Percentiles rank a stretch among this genome's conserved stretches.
Evolutionary conservation across 306 rosid species (phyloP).

Genomic region (Cucurbita argyrosperma): DNA sequence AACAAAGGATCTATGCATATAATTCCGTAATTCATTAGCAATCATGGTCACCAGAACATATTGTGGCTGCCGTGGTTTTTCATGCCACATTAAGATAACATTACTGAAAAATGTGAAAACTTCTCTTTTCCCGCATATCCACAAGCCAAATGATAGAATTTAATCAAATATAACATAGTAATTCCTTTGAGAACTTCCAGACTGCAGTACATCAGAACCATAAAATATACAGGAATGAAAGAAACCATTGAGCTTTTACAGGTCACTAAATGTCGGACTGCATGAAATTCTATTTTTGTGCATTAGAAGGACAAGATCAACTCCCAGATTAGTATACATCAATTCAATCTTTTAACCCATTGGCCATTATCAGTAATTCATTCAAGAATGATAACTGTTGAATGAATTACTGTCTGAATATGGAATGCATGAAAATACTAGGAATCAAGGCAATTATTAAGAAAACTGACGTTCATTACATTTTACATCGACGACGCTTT

Average conservation of each 20-base stretch:
- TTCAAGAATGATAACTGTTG: neutral
- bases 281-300: neutral
- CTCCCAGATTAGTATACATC: neutral
- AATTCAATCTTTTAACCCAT: neutral
- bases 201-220: neutral
- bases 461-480: slow-evolving; percentile 16
- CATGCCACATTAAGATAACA: neutral
- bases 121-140: neutral
- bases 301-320: neutral
- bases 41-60: neutral
- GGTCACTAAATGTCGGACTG: neutral
- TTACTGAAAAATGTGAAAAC: neutral
- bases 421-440: neutral
- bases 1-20: neutral
- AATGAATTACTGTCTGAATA: too few species aligned
- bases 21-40: neutral
- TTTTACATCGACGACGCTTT: slow-evolving; percentile 8
- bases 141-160: neutral
- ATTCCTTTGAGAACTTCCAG: neutral
- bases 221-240: neutral
- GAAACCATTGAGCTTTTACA: neutral
- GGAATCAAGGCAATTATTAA: slow-evolving; percentile 17
- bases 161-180: neutral
- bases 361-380: neutral
- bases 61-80: neutral